Evolutionary conservation across 176 grass and related monocot species (phyloP).

Genomic region (Musa schizocarpa): DNA sequence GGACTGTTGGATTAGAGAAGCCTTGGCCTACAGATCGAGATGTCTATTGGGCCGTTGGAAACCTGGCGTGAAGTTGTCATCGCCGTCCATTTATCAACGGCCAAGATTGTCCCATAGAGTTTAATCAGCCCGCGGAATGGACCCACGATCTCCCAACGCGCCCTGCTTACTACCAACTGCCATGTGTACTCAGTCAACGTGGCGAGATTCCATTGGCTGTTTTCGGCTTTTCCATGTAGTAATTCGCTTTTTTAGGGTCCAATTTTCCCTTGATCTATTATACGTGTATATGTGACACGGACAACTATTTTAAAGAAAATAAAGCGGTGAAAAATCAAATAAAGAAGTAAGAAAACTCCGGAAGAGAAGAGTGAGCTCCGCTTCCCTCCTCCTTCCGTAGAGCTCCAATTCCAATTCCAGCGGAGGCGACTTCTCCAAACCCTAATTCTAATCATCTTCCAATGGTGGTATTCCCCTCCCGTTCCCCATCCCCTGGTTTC

Average conservation of each 20-base stretch:
- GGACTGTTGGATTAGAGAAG: no score
- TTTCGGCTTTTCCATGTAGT: slow-evolving; percentile 22
- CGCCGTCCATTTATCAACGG: neutral
- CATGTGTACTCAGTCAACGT: slow-evolving; percentile 44
- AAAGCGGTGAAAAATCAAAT: no score
- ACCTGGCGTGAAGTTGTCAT: neutral
- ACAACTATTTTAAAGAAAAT: neutral
- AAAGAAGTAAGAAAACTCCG: neutral
- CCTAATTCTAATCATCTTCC: neutral
- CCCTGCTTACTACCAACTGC: slow-evolving; percentile 28
- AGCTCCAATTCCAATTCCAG: slow-evolving; percentile 32
- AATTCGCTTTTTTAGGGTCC: slow-evolving; percentile 7
- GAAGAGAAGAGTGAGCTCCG: slow-evolving; percentile 25
- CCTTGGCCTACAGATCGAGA: no score
- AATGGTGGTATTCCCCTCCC: neutral
- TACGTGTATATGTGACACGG: neutral
- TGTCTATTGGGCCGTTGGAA: no score
- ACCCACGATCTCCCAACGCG: slow-evolving; percentile 44
- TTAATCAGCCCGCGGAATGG: neutral
- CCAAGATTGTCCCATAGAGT: neutral
- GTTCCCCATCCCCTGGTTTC: neutral
- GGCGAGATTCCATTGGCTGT: slow-evolving; percentile 33
- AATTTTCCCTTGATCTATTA: neutral
- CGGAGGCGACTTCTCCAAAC: neutral
- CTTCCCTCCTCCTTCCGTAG: slow-evolving; percentile 3